Percentiles rank a stretch among this genome's conserved stretches.
Conservation (phyloP, 2,329 filamentous ascomycete genomes). For the Colletotrichum sp. region DNA sequence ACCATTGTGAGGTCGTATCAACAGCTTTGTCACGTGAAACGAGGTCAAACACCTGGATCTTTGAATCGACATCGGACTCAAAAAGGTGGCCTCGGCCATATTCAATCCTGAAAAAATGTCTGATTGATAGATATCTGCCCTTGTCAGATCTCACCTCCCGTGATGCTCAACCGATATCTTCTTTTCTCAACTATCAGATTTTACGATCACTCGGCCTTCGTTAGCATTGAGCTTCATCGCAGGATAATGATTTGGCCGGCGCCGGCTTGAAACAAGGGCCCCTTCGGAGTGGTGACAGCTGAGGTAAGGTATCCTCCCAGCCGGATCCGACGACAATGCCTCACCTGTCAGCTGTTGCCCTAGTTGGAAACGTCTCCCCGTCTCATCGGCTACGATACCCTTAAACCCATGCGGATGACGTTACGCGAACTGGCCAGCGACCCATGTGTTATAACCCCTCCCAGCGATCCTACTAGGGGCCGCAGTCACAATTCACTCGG, state of each 20-base stretch:
- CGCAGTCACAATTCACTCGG: neutral
- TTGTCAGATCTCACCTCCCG: neutral
- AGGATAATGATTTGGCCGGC: neutral
- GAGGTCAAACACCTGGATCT: neutral
- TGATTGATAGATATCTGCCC: neutral
- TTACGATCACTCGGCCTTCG: neutral
- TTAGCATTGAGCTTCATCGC: neutral
- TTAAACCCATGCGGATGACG: neutral
- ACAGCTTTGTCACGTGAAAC: neutral
- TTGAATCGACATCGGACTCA: neutral
- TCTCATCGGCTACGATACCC: neutral
- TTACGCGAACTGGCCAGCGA: neutral
- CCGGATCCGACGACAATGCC: neutral
- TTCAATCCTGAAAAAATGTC: neutral
- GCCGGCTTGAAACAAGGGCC: neutral
- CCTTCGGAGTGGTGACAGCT: neutral
- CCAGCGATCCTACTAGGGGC: neutral
- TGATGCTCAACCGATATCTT: neutral
- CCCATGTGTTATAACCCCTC: neutral
- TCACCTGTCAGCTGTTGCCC: neutral
- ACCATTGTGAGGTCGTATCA: neutral
- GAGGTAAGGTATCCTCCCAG: neutral
- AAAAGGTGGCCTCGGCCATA: neutral
- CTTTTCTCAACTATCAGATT: neutral
- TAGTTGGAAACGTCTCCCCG: neutral